These are phyloP conservation scores for Casuarina equisetifolia DNA, from an alignment of 306 rosid species.

Conservation along the genomic window DNA sequence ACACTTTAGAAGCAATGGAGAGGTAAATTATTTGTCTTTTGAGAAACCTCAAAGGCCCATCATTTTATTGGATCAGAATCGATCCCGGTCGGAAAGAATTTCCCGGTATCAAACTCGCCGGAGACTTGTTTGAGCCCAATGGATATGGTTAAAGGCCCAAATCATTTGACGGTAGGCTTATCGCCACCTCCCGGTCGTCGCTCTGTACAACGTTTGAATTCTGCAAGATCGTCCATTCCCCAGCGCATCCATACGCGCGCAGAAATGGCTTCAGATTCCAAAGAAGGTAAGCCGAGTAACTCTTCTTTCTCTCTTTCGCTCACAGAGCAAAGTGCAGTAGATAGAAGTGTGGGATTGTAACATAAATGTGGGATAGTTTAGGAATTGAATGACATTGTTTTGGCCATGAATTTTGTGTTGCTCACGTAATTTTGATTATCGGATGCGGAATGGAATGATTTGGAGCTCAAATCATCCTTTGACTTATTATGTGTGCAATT, in stretches of 20 bases:
- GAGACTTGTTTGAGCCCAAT: too few relatives aligned
- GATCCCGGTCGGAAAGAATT: too few relatives aligned
- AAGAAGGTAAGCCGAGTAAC: conserved; percentile 42
- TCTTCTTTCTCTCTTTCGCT: conserved; percentile 11
- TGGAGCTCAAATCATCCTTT: neutral
- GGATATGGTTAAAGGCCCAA: too few relatives aligned
- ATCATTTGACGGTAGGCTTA: too few relatives aligned
- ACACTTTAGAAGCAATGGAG: too few relatives aligned
- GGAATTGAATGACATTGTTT: conserved; percentile 13
- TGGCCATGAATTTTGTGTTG: neutral
- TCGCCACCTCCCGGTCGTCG: too few relatives aligned
- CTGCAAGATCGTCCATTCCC: too few relatives aligned
- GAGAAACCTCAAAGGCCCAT: too few relatives aligned
- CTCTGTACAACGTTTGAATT: neutral
- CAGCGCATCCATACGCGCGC: neutral
- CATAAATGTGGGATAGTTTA: conserved; percentile 6
- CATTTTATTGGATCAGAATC: too few relatives aligned
- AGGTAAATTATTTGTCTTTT: too few relatives aligned
- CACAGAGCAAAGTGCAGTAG: neutral
- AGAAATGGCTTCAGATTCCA: conserved; percentile 51
- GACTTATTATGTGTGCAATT: neutral
- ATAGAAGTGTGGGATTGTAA: neutral
- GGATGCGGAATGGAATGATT: neutral
- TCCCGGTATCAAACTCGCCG: too few relatives aligned
- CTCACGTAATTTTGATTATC: conserved; percentile 3